phyloP scores from a whole-genome alignment of 306 rosid species.

The Malus sieversii region DNA sequence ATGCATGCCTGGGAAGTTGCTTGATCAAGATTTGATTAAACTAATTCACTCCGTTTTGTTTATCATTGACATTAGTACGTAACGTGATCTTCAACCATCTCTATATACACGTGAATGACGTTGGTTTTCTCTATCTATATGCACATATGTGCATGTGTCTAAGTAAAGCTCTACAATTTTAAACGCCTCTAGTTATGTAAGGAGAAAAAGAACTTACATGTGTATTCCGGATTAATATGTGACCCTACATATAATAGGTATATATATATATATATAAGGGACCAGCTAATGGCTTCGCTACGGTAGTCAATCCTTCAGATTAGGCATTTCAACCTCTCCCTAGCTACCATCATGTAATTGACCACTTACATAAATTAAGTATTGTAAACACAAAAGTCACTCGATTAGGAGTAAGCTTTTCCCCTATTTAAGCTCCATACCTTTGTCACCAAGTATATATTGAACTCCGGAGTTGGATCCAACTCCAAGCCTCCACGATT shows the following conservation, averaged over 20 bases:
- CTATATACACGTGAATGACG: neutral
- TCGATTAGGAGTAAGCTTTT: neutral
- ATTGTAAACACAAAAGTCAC: no score
- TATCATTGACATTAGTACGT: neutral
- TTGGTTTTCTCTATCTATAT: neutral
- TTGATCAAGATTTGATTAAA: neutral
- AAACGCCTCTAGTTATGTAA: neutral
- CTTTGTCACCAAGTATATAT: neutral
- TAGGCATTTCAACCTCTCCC: no score
- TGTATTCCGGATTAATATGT: no score
- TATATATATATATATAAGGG: no score
- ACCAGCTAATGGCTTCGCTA: no score
- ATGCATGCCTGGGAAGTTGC: conserved; percentile 33
- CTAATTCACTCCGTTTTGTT: neutral
- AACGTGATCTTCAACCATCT: neutral
- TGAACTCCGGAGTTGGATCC: neutral
- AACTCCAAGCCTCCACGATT: neutral
- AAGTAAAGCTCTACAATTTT: neutral
- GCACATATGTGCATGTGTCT: neutral
- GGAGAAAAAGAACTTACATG: no score
- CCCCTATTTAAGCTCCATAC: neutral
- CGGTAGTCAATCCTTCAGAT: no score
- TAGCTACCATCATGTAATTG: no score
- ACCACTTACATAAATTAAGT: no score
- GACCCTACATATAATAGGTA: no score